These are phyloP conservation scores for Syzygium syzygioides DNA, from an alignment of 441 rosid species.

Conservation along the genomic window DNA sequence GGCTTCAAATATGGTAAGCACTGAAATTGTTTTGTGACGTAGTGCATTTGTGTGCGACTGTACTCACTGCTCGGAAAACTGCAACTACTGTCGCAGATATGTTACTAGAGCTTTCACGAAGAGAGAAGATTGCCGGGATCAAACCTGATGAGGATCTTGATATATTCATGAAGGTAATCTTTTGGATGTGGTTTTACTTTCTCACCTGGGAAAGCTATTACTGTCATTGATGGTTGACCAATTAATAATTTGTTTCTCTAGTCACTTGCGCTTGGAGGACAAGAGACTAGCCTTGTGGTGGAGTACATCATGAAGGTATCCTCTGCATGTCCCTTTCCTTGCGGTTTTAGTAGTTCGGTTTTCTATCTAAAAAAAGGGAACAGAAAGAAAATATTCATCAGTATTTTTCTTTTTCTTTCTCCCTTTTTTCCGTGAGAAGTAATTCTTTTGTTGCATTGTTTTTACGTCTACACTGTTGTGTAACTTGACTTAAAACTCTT, in stretches of 20 bases:
- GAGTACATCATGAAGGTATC: constrained; percentile 95
- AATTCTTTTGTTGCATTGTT: neutral
- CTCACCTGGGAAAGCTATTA: neutral
- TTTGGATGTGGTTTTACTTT: neutral
- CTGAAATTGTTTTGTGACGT: neutral
- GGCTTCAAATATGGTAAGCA: constrained; percentile 86
- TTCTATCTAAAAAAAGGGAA: neutral
- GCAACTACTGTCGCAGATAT: constrained; percentile 50
- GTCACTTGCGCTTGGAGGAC: constrained; percentile 91
- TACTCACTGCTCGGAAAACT: constrained; percentile 19
- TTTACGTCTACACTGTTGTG: neutral
- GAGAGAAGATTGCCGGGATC: constrained; percentile 89
- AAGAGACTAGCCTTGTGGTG: constrained; percentile 75
- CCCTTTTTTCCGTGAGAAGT: neutral
- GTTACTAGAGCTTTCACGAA: constrained; percentile 90
- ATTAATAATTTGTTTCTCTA: constrained; percentile 21
- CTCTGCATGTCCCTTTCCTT: constrained; percentile 14
- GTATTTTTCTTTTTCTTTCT: neutral
- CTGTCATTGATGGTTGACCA: neutral
- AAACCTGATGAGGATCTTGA: constrained; percentile 99
- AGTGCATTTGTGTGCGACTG: neutral
- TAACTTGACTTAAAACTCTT: neutral
- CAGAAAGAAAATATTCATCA: neutral
- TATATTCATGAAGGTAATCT: constrained; percentile 89
- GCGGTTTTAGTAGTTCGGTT: neutral